phyloP scores from a whole-genome alignment of 345 rosid genomes.

The Ricinus communis region DNA sequence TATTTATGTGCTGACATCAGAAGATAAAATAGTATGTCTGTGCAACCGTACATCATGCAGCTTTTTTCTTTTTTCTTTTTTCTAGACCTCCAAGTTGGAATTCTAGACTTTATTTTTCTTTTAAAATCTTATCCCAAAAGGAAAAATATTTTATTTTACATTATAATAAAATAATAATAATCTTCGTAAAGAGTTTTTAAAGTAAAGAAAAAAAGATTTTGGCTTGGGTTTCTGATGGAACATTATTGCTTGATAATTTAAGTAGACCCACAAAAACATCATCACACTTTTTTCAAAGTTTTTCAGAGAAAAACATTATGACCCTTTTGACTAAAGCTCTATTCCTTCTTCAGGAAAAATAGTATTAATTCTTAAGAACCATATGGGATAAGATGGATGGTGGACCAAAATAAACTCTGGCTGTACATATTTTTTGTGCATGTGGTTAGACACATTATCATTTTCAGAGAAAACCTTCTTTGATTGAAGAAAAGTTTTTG shows the following conservation, averaged over 20 bases:
- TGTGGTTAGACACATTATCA: not conserved
- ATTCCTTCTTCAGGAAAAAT: not conserved
- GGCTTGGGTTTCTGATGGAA: not conserved
- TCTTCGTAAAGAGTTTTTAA: not conserved
- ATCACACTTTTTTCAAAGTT: not conserved
- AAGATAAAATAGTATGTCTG: too few species aligned
- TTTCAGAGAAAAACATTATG: constrained; percentile 2
- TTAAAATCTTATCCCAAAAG: too few species aligned
- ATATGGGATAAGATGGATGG: not conserved
- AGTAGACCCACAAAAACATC: not conserved
- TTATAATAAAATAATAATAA: not conserved
- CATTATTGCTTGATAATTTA: constrained; percentile 14
- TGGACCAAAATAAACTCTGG: not conserved
- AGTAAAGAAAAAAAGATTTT: not conserved
- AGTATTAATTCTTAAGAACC: not conserved
- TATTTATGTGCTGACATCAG: too few species aligned
- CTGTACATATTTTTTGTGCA: not conserved
- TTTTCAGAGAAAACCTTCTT: not conserved
- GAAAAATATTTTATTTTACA: too few species aligned
- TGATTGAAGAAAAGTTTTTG: not conserved
- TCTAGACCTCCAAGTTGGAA: too few species aligned
- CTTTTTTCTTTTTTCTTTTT: too few species aligned
- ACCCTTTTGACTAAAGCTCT: constrained; percentile 5
- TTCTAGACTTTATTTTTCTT: too few species aligned
- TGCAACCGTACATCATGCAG: too few species aligned